Conservation (phyloP, 495 filamentous ascomycete species). For the Rusavskia elegans region DNA sequence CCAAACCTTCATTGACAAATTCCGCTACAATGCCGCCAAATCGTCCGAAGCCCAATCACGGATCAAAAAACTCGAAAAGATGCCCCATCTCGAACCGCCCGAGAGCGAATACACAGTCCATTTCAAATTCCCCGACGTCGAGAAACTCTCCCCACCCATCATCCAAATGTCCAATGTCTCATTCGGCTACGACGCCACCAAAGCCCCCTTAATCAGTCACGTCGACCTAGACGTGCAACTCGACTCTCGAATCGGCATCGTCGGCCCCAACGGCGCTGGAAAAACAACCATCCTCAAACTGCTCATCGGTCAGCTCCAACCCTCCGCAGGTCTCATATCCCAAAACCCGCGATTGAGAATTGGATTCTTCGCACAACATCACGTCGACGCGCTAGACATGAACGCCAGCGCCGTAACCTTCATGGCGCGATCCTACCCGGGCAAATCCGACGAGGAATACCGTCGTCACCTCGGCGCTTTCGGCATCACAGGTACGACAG, state of each 20-base stretch:
- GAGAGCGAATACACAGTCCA: constrained; percentile 92
- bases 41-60: constrained; percentile 94
- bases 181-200: constrained; percentile 78
- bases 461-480: constrained; percentile 91
- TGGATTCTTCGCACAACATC: constrained; percentile 97
- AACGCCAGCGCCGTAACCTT: constrained; percentile 79
- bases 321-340: constrained; percentile 68
- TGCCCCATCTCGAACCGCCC: constrained; percentile 80
- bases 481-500: constrained; percentile 94
- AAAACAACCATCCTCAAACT: constrained; percentile 95
- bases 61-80: constrained; percentile 97
- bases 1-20: constrained; percentile 96
- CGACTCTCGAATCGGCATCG: constrained; percentile 94
- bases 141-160: constrained; percentile 93
- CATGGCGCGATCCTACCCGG: constrained; percentile 85
- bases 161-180: constrained; percentile 89
- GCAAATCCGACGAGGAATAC: constrained; percentile 91
- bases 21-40: constrained; percentile 98
- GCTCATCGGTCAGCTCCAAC: constrained; percentile 68
- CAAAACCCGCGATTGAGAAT: constrained; percentile 75
- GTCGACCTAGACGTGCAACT: constrained; percentile 95
- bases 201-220: constrained; percentile 54
- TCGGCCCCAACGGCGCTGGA: constrained; percentile 95
- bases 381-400: constrained; percentile 92
- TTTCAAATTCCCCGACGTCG: constrained; percentile 95